Base-by-base conservation (phyloP, 768 basidiomycete genomes). In the Mycena haematopus region DNA sequence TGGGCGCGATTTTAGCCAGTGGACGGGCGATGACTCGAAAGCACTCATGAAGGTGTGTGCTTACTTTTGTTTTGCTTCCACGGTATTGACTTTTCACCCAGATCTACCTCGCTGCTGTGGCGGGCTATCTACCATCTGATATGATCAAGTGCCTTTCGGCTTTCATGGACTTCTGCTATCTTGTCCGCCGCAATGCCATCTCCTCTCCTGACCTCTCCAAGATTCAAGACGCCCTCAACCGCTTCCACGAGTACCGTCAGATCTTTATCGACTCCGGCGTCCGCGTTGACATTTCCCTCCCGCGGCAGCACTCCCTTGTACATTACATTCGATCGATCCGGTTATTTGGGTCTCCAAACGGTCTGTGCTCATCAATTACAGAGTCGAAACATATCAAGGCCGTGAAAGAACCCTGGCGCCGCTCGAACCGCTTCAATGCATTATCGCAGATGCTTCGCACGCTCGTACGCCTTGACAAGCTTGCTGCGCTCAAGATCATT, bases 1-100 rank as follows among this genome's bases (percentile, higher is more conserved):
- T 51, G 71, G 73, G 0, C 67, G 58, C 0, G 60, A 56, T 24
- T 74, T 74, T 51, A 58, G 67, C 24, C 73, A 75, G 47, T 76
- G 75, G 75, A 76, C 71, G 5, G 74, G 72, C 0, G 68, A 77
- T 49, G 72, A 76, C 36, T 76, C 72, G 4, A 76, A 76, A 58
- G 74, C 67, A 1, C 52, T 76, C 0, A 76, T 76, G 73, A 76
- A 76, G 71, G 73, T 72, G 36, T n/a, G n/a, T n/a, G n/a, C n/a
- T n/a, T n/a, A n/a, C n/a, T n/a, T n/a, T n/a, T n/a, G n/a, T n/a
- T n/a, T n/a, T n/a, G n/a, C n/a, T n/a, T n/a, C n/a, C n/a, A n/a
- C n/a, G n/a, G n/a, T n/a, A n/a, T n/a, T n/a, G n/a, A n/a, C n/a
- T n/a, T n/a, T n/a, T n/a, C n/a, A n/a, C n/a, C n/a, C n/a, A 74